Conservation (phyloP, 192 early-diverging fungal genomes). For the Phycomyces nitens region DNA sequence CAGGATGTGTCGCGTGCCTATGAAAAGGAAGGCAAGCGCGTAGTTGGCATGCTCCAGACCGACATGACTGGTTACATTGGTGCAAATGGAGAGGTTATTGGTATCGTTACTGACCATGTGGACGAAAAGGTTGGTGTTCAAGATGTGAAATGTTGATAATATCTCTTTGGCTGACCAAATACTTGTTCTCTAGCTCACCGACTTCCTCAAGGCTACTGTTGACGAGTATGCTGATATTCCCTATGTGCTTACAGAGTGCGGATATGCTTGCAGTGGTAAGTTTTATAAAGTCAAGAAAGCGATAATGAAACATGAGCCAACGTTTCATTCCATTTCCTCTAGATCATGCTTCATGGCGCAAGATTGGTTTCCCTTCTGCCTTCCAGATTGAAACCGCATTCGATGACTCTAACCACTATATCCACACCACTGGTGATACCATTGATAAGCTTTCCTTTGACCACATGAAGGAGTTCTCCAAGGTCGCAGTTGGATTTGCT, state of each 20-base stretch:
- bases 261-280: conserved; percentile 59
- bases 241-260: conserved; percentile 74
- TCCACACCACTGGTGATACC: conserved; percentile 81
- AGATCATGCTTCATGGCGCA: conserved; percentile 91
- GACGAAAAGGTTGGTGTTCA: conserved; percentile 50
- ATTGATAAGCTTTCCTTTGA: conserved; percentile 74
- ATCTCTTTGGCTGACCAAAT: background rate
- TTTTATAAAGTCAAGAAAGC: background rate
- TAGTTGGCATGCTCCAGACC: conserved; percentile 72
- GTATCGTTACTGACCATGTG: conserved; percentile 80
- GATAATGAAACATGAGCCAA: background rate
- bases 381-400: conserved; percentile 79
- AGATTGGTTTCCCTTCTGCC: conserved; percentile 81
- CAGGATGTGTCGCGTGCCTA: conserved; percentile 79
- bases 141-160: conserved; percentile 27
- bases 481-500: conserved; percentile 80
- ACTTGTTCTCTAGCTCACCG: conserved; percentile 45
- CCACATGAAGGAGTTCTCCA: conserved; percentile 88
- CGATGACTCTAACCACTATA: conserved; percentile 69
- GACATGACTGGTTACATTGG: conserved; percentile 93
- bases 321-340: conserved; percentile 45
- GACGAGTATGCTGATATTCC: conserved; percentile 65
- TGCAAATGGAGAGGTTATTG: conserved; percentile 62
- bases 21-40: conserved; percentile 47
- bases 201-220: conserved; percentile 54